Conservation (phyloP, 805 yeast genomes). For the Candida pseudofarinosa region DNA sequence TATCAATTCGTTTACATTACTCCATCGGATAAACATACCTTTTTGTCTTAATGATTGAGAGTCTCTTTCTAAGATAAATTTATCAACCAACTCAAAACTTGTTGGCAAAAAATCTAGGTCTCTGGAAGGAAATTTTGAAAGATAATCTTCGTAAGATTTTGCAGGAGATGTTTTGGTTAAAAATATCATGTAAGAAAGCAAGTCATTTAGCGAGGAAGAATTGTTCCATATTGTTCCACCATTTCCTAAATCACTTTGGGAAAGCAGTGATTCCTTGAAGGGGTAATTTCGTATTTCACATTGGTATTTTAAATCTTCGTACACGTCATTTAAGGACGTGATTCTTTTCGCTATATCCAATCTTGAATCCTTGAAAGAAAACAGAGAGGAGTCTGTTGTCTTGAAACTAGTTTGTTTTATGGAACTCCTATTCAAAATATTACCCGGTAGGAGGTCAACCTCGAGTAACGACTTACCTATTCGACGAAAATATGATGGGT, state of each 20-base stretch:
- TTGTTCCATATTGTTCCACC: constrained; percentile 29
- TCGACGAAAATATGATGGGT: constrained; percentile 35
- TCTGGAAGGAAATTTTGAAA: not conserved
- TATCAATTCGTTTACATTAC: not conserved
- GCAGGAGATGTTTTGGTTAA: not conserved
- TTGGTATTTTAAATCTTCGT: constrained; percentile 55
- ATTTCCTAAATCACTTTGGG: constrained; percentile 13
- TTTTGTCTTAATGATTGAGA: not conserved
- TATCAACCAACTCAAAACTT: constrained; percentile 22
- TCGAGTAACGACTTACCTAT: constrained; percentile 66
- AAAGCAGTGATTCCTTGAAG: constrained; percentile 6
- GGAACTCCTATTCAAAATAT: constrained; percentile 53
- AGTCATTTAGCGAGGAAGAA: constrained; percentile 22
- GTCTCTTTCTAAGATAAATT: not conserved
- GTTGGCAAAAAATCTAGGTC: constrained; percentile 16
- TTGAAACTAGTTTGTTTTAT: constrained; percentile 34
- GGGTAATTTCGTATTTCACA: constrained; percentile 35
- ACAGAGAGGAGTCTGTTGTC: not conserved
- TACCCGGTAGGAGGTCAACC: constrained; percentile 60
- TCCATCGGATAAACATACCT: not conserved
- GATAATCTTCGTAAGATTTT: not conserved
- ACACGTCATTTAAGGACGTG: constrained; percentile 50
- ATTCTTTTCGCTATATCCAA: constrained; percentile 20
- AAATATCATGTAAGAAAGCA: constrained; percentile 24
- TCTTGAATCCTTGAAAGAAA: not conserved